Evolutionary conservation across 371 early-diverging fungal species (phyloP).

Genomic region (Zopfochytrium polystomum): DNA sequence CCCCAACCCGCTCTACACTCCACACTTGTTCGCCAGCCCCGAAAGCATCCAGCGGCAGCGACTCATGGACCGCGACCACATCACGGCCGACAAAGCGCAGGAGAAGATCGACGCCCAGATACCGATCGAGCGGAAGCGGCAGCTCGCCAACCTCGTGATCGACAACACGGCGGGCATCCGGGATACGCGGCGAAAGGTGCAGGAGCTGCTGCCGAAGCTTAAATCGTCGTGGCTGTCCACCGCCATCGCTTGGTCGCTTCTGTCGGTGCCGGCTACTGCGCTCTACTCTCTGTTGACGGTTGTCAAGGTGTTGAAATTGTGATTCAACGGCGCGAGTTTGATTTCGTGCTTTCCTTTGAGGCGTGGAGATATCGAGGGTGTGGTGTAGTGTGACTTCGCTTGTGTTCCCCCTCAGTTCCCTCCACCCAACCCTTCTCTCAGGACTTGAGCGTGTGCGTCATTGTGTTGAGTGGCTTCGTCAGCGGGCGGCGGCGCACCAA

Average conservation of each 20-base stretch:
- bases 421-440: too few species aligned
- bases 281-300: conserved; percentile 18
- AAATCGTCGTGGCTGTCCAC: conserved; percentile 17
- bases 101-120: conserved; percentile 81
- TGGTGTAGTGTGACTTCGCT: too few species aligned
- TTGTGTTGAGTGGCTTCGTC: too few species aligned
- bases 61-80: conserved; percentile 67
- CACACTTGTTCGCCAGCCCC: conserved; percentile 50
- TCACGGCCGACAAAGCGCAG: conserved; percentile 62
- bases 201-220: conserved; percentile 17
- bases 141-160: conserved; percentile 74
- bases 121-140: conserved; percentile 70
- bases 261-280: conserved; percentile 34
- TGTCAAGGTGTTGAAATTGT: conserved; percentile 14
- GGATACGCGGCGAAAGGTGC: conserved; percentile 62
- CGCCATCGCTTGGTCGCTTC: conserved; percentile 24
- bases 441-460: too few species aligned
- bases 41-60: conserved; percentile 69
- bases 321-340: conserved; percentile 4
- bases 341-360: too few species aligned
- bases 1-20: not conserved
- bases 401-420: too few species aligned
- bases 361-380: too few species aligned
- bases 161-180: conserved; percentile 73
- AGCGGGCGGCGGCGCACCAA: too few species aligned